These are phyloP conservation scores for Penicillium manginii DNA, from an alignment of 495 filamentous ascomycete genomes.

Conservation along the genomic window DNA sequence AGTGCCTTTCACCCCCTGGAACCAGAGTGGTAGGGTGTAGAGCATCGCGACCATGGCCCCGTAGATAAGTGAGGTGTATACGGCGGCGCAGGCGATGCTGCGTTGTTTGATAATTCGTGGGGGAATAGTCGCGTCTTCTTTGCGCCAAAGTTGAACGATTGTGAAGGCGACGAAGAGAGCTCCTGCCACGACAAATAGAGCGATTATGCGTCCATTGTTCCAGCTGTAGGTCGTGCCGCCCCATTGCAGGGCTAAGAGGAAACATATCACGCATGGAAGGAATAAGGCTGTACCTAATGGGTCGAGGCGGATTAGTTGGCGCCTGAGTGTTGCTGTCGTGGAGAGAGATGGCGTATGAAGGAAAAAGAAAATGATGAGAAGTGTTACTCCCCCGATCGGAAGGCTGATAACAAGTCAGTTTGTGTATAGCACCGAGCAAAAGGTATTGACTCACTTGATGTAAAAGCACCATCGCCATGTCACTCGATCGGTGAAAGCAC, in stretches of 20 bases:
- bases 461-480: conserved; percentile 68
- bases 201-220: conserved; percentile 55
- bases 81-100: conserved; percentile 53
- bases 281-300: conserved; percentile 53
- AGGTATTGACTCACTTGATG: conserved; percentile 46
- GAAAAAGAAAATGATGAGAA: conserved; percentile 52
- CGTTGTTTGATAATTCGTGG: conserved; percentile 59
- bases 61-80: conserved; percentile 30
- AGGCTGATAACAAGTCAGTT: conserved; percentile 29
- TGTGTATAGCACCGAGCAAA: not conserved
- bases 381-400: conserved; percentile 57
- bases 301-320: conserved; percentile 45
- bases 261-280: conserved; percentile 52
- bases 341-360: conserved; percentile 37
- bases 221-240: conserved; percentile 61
- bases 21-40: conserved; percentile 75
- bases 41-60: conserved; percentile 42
- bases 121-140: conserved; percentile 55
- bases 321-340: not conserved
- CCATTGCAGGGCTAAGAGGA: conserved; percentile 64
- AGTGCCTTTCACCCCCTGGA: conserved; percentile 62
- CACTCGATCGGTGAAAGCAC: conserved; percentile 36
- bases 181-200: conserved; percentile 52
- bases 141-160: conserved; percentile 48
- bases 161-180: conserved; percentile 49